phyloP scores from a whole-genome alignment of 1,284 basidiomycete species.

The Coriolopsis trogii region DNA sequence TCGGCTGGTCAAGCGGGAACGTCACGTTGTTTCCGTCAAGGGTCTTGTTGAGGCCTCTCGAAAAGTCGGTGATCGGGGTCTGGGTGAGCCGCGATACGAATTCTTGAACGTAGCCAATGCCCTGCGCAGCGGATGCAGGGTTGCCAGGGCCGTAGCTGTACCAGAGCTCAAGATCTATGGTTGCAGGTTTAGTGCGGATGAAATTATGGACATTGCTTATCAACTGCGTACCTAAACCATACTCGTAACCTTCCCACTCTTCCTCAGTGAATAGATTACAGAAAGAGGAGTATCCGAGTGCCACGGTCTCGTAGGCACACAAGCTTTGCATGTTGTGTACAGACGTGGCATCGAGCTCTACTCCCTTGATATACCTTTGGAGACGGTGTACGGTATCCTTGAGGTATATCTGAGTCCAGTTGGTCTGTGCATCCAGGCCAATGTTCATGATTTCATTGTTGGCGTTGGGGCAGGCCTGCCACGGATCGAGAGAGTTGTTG shows the following conservation, averaged over 20 bases:
- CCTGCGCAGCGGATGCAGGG: conserved; percentile 57
- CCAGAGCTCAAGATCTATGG: conserved; percentile 46
- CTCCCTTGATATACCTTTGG: conserved; percentile 47
- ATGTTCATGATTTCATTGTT: conserved; percentile 40
- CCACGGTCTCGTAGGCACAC: conserved; percentile 70
- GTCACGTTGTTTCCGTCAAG: conserved; percentile 52
- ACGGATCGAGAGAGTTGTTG: conserved; percentile 65
- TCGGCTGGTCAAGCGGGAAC: conserved; percentile 64
- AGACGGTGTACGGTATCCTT: conserved; percentile 52
- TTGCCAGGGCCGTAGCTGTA: conserved; percentile 59
- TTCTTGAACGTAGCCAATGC: conserved; percentile 67
- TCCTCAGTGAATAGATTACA: conserved; percentile 64
- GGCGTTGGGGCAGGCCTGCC: conserved; percentile 45
- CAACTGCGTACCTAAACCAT: conserved; percentile 41
- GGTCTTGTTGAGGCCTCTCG: conserved; percentile 58
- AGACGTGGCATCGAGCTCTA: conserved; percentile 50
- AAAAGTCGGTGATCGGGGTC: conserved; percentile 51
- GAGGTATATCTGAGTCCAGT: conserved; percentile 61
- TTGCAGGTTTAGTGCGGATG: background rate
- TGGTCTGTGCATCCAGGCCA: conserved; percentile 32
- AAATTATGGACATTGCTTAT: background rate
- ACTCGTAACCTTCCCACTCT: conserved; percentile 69
- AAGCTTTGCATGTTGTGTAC: conserved; percentile 51
- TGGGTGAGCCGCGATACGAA: conserved; percentile 52
- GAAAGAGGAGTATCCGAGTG: conserved; percentile 59